Percentiles rank a stretch among this genome's conserved stretches.
Evolutionary conservation across 2,329 filamentous ascomycete species (phyloP).

Genomic region (Ceratocystiopsis brevicomis): DNA sequence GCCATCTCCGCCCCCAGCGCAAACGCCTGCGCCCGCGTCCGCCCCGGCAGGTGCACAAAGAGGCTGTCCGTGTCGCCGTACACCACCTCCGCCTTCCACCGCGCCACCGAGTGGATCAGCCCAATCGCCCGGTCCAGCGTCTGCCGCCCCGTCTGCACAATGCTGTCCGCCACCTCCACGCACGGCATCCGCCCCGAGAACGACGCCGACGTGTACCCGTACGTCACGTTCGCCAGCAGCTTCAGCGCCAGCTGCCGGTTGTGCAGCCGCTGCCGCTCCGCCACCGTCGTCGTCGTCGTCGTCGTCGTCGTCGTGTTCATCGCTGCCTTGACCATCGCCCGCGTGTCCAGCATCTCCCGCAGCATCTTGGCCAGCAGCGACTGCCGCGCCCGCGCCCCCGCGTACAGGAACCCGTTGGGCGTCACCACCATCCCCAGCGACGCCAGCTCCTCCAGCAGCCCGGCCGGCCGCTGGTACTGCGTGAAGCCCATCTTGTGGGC

Average conservation of each 20-base stretch:
- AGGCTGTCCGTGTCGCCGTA: slow-evolving; percentile 96
- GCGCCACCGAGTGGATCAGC: slow-evolving; percentile 68
- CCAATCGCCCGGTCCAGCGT: slow-evolving; percentile 88
- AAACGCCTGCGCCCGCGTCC: slow-evolving; percentile 77
- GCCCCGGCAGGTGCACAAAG: slow-evolving; percentile 76
- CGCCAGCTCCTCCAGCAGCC: slow-evolving; percentile 56
- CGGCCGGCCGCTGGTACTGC: slow-evolving; percentile 60
- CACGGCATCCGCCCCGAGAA: slow-evolving; percentile 97
- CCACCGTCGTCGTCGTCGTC: slow-evolving; percentile 29
- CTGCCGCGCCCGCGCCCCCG: slow-evolving; percentile 66
- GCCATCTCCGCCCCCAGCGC: slow-evolving; percentile 85
- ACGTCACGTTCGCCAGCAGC: slow-evolving; percentile 94
- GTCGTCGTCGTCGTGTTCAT: slow-evolving; percentile 57
- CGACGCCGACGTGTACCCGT: slow-evolving; percentile 90
- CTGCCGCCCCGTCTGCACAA: slow-evolving; percentile 88
- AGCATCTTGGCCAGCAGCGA: slow-evolving; percentile 93
- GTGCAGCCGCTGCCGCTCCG: slow-evolving; percentile 73
- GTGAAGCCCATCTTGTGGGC: slow-evolving; percentile 85
- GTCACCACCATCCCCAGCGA: slow-evolving; percentile 75
- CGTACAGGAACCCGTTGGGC: slow-evolving; percentile 94
- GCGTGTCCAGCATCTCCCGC: slow-evolving; percentile 82
- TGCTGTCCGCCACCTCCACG: slow-evolving; percentile 92
- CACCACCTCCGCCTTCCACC: slow-evolving; percentile 90
- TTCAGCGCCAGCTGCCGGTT: slow-evolving; percentile 89
- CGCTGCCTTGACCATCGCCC: slow-evolving; percentile 92